Conservation (phyloP, 2,329 filamentous ascomycete species). For the Westerdykella ornata region DNA sequence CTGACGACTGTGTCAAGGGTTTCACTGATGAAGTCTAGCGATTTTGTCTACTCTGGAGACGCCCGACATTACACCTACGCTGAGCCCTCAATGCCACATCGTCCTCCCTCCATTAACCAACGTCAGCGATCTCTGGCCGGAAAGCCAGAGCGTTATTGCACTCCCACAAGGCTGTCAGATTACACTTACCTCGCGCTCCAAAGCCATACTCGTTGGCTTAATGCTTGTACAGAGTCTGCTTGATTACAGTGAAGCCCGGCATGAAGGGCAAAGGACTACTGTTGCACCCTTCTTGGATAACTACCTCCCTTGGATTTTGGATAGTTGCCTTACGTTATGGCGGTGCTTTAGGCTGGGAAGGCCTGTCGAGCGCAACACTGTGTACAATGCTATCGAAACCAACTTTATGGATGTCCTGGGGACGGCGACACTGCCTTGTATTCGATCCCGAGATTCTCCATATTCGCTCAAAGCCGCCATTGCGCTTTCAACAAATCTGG, state of each 20-base stretch:
- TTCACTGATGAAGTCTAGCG: constrained; percentile 33
- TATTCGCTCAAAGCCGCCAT: constrained; percentile 18
- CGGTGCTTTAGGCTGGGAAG: constrained; percentile 18
- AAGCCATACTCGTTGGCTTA: constrained; percentile 24
- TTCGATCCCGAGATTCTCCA: constrained; percentile 4
- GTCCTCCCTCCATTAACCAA: constrained; percentile 37
- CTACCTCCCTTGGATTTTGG: constrained; percentile 22
- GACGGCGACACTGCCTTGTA: constrained; percentile 7
- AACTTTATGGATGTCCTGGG: constrained; percentile 22
- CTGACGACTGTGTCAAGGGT: not conserved
- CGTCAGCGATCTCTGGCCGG: constrained; percentile 34
- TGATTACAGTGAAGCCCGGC: not conserved
- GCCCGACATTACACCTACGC: constrained; percentile 12
- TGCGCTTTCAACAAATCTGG: constrained; percentile 14
- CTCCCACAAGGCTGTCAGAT: constrained; percentile 38
- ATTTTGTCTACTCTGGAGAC: constrained; percentile 41
- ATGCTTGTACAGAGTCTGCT: constrained; percentile 19
- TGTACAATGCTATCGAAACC: constrained; percentile 17
- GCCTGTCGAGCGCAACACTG: constrained; percentile 4
- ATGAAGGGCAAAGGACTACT: not conserved
- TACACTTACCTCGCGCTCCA: constrained; percentile 17
- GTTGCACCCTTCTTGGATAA: constrained; percentile 9
- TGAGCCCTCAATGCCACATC: constrained; percentile 18
- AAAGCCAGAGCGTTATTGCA: constrained; percentile 37
- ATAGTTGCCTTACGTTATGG: constrained; percentile 22